These are phyloP conservation scores for Lecanicillium sp. DNA, from an alignment of 2,329 filamentous ascomycete species.

Conservation along the genomic window DNA sequence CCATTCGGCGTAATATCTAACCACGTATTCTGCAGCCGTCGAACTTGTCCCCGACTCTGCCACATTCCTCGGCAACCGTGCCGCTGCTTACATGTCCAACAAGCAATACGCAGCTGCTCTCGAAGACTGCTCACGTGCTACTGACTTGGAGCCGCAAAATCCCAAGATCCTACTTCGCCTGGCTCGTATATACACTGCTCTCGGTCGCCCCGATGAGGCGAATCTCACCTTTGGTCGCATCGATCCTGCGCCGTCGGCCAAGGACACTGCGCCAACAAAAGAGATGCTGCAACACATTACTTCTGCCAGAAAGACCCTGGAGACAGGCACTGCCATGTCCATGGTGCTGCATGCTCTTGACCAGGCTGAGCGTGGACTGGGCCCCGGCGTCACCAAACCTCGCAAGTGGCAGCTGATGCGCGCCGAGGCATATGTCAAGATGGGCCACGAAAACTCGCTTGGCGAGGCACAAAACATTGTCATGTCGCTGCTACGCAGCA, in stretches of 20 bases:
- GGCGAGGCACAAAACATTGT: slow-evolving; percentile 90
- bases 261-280: slow-evolving; percentile 75
- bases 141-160: slow-evolving; percentile 77
- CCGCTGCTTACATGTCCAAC: slow-evolving; percentile 87
- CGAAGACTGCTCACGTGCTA: slow-evolving; percentile 76
- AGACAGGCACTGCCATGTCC: slow-evolving; percentile 69
- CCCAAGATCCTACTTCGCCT: slow-evolving; percentile 81
- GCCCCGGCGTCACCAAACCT: slow-evolving; percentile 65
- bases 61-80: slow-evolving; percentile 90
- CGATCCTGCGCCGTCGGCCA: slow-evolving; percentile 69
- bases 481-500: slow-evolving; percentile 76
- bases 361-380: slow-evolving; percentile 76
- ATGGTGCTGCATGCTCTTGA: slow-evolving; percentile 91
- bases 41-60: slow-evolving; percentile 77
- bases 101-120: slow-evolving; percentile 71
- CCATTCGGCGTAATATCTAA: slow-evolving; percentile 9
- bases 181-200: slow-evolving; percentile 78
- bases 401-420: slow-evolving; percentile 92
- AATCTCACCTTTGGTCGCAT: slow-evolving; percentile 75
- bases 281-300: slow-evolving; percentile 77
- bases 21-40: slow-evolving; percentile 59
- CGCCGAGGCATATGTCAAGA: slow-evolving; percentile 85
- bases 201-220: slow-evolving; percentile 83
- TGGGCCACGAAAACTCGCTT: slow-evolving; percentile 80
- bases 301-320: slow-evolving; percentile 70